These are phyloP conservation scores for Dimargaris verticillata DNA, from an alignment of 192 early-diverging fungal species.

Conservation along the genomic window DNA sequence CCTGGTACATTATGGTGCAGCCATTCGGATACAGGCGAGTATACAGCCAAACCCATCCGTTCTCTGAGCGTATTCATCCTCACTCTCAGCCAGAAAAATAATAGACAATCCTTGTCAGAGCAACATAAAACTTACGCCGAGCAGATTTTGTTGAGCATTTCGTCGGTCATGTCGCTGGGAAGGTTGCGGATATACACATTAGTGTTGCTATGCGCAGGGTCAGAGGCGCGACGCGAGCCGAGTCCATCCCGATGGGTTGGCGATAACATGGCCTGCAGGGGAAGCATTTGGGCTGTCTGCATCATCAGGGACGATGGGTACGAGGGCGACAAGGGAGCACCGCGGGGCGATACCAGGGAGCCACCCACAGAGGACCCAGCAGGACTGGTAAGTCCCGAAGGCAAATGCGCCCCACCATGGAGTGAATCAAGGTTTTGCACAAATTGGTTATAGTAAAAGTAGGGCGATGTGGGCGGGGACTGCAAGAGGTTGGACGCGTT, in stretches of 20 bases:
- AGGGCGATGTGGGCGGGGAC: slow-evolving; percentile 9
- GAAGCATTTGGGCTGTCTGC: neutral
- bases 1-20: too few species aligned
- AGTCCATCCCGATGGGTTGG: neutral
- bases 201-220: slow-evolving; percentile 17
- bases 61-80: too few species aligned
- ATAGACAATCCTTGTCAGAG: too few species aligned
- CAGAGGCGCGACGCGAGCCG: neutral
- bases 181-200: slow-evolving; percentile 76
- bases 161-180: slow-evolving; percentile 48
- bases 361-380: neutral
- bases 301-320: neutral
- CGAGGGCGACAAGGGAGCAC: neutral
- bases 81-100: too few species aligned
- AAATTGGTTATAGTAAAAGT: slow-evolving; percentile 10
- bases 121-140: slow-evolving; percentile 39
- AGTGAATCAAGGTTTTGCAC: slow-evolving; percentile 1
- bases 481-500: neutral
- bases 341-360: neutral
- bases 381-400: neutral
- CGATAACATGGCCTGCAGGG: neutral
- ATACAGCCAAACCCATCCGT: too few species aligned
- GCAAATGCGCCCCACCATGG: neutral
- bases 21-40: too few species aligned
- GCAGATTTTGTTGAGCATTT: slow-evolving; percentile 42